Evolutionary conservation across 2,329 filamentous ascomycete genomes (phyloP).

Genomic region (Claviceps sp.): DNA sequence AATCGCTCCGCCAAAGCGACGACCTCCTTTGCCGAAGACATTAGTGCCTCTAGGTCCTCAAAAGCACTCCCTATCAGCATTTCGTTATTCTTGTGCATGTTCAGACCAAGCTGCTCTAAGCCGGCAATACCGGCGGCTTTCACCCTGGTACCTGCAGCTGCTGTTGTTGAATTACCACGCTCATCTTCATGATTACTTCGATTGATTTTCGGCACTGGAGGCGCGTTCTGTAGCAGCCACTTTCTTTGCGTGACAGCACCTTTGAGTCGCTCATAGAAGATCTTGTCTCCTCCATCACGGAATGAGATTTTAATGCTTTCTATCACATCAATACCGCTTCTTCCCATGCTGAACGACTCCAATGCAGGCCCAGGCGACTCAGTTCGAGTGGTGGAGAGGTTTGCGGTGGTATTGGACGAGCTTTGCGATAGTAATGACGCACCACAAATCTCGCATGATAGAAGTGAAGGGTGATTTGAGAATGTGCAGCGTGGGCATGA

Average conservation of each 20-base stretch:
- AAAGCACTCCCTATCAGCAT: slow-evolving; percentile 86
- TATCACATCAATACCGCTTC: slow-evolving; percentile 37
- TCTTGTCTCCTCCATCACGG: slow-evolving; percentile 73
- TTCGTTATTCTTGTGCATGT: slow-evolving; percentile 85
- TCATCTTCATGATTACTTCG: slow-evolving; percentile 22
- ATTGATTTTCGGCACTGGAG: slow-evolving; percentile 61
- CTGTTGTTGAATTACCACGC: slow-evolving; percentile 14
- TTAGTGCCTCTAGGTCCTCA: slow-evolving; percentile 88
- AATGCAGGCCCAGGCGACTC: slow-evolving; percentile 71
- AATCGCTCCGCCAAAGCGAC: slow-evolving; percentile 86
- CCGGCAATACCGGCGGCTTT: slow-evolving; percentile 83
- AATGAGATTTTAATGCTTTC: slow-evolving; percentile 89
- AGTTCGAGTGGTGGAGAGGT: slow-evolving; percentile 32
- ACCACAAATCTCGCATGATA: slow-evolving; percentile 83
- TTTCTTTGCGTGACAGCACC: slow-evolving; percentile 82
- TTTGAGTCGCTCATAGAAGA: slow-evolving; percentile 81
- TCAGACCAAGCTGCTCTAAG: slow-evolving; percentile 71
- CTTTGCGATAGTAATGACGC: slow-evolving; percentile 51
- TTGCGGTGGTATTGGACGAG: slow-evolving; percentile 21
- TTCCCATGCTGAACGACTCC: slow-evolving; percentile 16
- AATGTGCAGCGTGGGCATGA: slow-evolving; percentile 87
- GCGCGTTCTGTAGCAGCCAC: slow-evolving; percentile 85
- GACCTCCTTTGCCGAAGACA: slow-evolving; percentile 95
- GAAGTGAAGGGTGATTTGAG: slow-evolving; percentile 75
- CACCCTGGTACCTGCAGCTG: slow-evolving; percentile 18